Evolutionary conservation across 257 asterid species (phyloP), one percentile per base, ranked within the genome.

Genomic region (Dorcoceras hygrometricum): DNA sequence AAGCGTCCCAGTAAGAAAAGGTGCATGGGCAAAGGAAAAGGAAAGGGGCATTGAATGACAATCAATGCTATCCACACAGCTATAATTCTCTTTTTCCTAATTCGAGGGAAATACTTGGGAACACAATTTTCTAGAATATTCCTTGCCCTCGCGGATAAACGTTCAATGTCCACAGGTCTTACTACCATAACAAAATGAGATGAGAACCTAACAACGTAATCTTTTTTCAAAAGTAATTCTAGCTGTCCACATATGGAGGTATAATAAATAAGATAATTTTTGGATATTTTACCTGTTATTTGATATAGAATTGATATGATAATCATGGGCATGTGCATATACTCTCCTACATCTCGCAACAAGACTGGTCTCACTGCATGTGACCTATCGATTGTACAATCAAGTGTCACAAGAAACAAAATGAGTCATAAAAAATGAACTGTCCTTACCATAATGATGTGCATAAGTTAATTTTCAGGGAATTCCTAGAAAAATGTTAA

Each of bases 291-390:
- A 89, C 96, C 96, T 86, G 83, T 89, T 89, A 76, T 69, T 89
- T 66, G 96, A 89, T 79, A 89, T 89, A 59, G 96, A 89, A 78
- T 89, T 89, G 73, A 89, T 89, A 71, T 89, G 96, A 81, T 89
- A 89, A 76, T 89, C 96, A 71, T 89, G 96, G 4, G 96, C 96
- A 76, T 89, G 96, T 10, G 96, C 92, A 76, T 89, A 89, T 56
- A 89, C 87, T 83, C 96, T 87, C 80, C 92, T 81, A 70, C 96
- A 89, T 80, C 87, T 83, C 34, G 95, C 96, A 55, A 79, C 83
- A 72, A 89, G 92, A 74, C 78, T 87, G 71, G 87, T 81, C 82
- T 89, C 96, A 57, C 76, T 74, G 86, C 92, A 83, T 70, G 95
- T 75, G 73, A 89, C 90, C 96, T 89, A 67, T 70, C 75, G 39